Evolutionary conservation across 192 early-diverging fungal species (phyloP).

Genomic region (Obelidium mucronatum): DNA sequence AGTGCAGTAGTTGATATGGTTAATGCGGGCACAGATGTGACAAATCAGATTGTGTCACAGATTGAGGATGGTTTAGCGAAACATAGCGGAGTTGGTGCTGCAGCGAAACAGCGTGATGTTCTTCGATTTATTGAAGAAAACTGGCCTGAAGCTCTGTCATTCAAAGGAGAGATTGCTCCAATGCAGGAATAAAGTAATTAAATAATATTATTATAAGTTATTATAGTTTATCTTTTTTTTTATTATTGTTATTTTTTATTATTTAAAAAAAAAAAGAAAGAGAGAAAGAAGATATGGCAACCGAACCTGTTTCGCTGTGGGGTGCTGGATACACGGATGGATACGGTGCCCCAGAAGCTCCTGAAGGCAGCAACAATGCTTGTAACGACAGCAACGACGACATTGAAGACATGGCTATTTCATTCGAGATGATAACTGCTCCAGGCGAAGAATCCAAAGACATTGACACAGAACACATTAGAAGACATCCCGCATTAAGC

Average conservation of each 20-base stretch:
- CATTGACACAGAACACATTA: constrained; percentile 9
- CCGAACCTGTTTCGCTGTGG: constrained; percentile 4
- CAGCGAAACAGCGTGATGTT: background rate
- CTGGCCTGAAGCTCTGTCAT: constrained; percentile 31
- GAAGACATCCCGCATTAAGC: background rate
- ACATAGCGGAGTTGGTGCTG: background rate
- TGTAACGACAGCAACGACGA: constrained; percentile 28
- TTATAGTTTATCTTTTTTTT: too few species aligned
- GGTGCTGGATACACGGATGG: constrained; percentile 10
- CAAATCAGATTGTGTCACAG: background rate
- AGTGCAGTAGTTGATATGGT: constrained; percentile 39
- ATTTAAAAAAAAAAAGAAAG: background rate
- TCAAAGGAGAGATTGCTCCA: too few species aligned
- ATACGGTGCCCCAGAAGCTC: background rate
- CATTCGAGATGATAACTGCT: constrained; percentile 3
- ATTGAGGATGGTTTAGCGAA: background rate
- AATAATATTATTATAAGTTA: too few species aligned
- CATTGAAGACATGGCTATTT: constrained; percentile 43
- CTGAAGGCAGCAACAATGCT: too few species aligned
- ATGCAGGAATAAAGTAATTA: background rate
- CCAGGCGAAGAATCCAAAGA: background rate
- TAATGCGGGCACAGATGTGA: constrained; percentile 10
- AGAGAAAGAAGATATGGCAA: background rate
- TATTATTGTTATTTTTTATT: too few species aligned
- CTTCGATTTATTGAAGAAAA: constrained; percentile 37